phyloP scores from a whole-genome alignment of 805 yeast species.

The Candida andamanensis region DNA sequence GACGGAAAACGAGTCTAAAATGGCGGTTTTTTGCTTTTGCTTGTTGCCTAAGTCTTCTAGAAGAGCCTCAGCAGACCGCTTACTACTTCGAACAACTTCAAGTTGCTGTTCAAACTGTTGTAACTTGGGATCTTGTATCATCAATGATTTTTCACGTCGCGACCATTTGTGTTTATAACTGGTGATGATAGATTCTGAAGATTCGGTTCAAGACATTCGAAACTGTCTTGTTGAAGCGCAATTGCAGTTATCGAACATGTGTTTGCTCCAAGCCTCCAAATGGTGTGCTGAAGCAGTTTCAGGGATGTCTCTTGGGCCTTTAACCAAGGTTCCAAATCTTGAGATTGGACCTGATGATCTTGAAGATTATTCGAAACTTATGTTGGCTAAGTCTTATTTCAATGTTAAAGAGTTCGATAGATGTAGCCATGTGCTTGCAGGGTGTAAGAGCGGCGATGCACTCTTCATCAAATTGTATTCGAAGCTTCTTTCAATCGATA shows the following conservation, averaged over 20 bases:
- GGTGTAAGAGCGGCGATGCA: slow-evolving; percentile 47
- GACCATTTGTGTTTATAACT: slow-evolving; percentile 3
- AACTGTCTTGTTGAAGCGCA: slow-evolving; percentile 20
- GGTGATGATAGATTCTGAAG: slow-evolving; percentile 5
- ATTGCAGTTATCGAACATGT: slow-evolving; percentile 46
- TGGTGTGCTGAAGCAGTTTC: slow-evolving; percentile 80
- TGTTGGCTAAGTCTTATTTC: slow-evolving; percentile 69
- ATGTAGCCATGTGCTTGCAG: slow-evolving; percentile 54
- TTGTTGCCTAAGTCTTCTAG: slow-evolving; percentile 1
- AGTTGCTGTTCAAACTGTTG: slow-evolving; percentile 2
- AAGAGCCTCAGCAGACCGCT: slow-evolving; percentile 1
- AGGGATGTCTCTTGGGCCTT: slow-evolving; percentile 47
- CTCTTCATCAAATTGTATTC: slow-evolving; percentile 66
- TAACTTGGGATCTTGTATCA: slow-evolving; percentile 2
- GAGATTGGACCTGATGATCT: slow-evolving; percentile 26
- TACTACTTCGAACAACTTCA: slow-evolving; percentile 1
- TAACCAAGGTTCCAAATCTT: slow-evolving; percentile 7
- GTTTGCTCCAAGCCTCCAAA: slow-evolving; percentile 67
- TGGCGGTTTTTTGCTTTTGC: slow-evolving; percentile 13
- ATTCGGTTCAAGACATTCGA: slow-evolving; percentile 14
- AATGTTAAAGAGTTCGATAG: slow-evolving; percentile 82
- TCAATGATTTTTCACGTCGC: slow-evolving; percentile 1
- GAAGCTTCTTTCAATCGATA: slow-evolving; percentile 71
- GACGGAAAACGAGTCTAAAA: slow-evolving; percentile 32
- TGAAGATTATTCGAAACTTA: slow-evolving; percentile 39